Evolutionary conservation across 495 filamentous ascomycete species (phyloP).

Genomic region (Chaetomidium leptoderma): DNA sequence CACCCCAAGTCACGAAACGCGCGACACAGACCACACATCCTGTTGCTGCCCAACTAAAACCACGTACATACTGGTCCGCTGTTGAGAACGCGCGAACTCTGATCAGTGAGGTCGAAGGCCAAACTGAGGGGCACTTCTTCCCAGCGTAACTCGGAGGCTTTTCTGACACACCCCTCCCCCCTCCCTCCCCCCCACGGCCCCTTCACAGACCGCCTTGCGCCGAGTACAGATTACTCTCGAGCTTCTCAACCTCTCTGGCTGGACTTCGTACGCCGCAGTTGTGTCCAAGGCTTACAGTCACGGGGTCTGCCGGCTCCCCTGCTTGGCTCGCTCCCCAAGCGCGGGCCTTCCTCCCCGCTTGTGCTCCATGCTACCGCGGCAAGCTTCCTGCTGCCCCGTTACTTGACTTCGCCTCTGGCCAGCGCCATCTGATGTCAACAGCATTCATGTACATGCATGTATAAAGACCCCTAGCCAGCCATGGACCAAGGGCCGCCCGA

Average conservation of each 20-base stretch:
- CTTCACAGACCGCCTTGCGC: conserved; percentile 13
- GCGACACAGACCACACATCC: conserved; percentile 12
- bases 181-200: not conserved
- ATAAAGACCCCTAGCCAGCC: conserved; percentile 45
- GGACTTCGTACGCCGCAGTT: not conserved
- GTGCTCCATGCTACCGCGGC: conserved; percentile 30
- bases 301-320: conserved; percentile 14
- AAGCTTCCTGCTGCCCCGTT: conserved; percentile 22
- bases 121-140: conserved; percentile 9
- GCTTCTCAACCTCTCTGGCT: conserved; percentile 2
- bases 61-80: conserved; percentile 4
- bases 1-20: conserved; percentile 15
- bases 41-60: conserved; percentile 38
- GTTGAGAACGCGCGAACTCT: not conserved
- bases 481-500: conserved; percentile 50
- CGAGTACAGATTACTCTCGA: not conserved
- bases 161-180: not conserved
- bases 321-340: conserved; percentile 5
- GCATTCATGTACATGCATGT: conserved; percentile 36
- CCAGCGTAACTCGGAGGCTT: not conserved
- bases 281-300: conserved; percentile 17
- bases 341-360: conserved; percentile 17
- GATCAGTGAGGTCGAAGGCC: not conserved
- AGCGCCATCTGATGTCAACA: conserved; percentile 40
- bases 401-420: conserved; percentile 26